These are phyloP conservation scores for Botrytis deweyae DNA, from an alignment of 2,329 filamentous ascomycete genomes.

Conservation along the genomic window DNA sequence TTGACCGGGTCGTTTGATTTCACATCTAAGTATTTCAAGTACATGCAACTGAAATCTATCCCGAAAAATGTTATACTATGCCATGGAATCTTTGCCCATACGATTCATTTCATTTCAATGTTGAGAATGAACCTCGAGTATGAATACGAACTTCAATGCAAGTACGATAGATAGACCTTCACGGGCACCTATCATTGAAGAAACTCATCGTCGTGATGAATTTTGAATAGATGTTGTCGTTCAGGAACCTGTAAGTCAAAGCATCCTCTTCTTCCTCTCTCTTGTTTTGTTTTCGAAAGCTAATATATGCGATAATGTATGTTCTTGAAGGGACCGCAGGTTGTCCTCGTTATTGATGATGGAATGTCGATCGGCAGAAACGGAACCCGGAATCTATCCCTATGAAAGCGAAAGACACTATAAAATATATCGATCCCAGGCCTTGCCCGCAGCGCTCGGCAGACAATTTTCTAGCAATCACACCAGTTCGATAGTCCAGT, in stretches of 20 bases:
- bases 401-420: neutral
- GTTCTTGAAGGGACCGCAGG: neutral
- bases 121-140: neutral
- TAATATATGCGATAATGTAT: constrained; percentile 1
- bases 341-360: neutral
- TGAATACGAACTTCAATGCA: neutral
- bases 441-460: neutral
- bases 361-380: neutral
- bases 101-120: neutral
- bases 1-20: neutral
- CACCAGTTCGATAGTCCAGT: neutral
- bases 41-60: neutral
- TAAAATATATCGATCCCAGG: neutral
- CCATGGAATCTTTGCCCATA: neutral
- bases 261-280: neutral
- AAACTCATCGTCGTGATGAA: neutral
- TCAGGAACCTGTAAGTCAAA: neutral
- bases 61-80: neutral
- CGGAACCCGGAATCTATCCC: neutral
- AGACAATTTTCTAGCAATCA: neutral
- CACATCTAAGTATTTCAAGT: neutral
- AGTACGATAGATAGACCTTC: neutral
- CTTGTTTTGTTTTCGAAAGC: neutral
- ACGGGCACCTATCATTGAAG: neutral
- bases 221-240: neutral